phyloP scores from a whole-genome alignment of 495 filamentous ascomycete species.

The Penicillium alfredii region DNA sequence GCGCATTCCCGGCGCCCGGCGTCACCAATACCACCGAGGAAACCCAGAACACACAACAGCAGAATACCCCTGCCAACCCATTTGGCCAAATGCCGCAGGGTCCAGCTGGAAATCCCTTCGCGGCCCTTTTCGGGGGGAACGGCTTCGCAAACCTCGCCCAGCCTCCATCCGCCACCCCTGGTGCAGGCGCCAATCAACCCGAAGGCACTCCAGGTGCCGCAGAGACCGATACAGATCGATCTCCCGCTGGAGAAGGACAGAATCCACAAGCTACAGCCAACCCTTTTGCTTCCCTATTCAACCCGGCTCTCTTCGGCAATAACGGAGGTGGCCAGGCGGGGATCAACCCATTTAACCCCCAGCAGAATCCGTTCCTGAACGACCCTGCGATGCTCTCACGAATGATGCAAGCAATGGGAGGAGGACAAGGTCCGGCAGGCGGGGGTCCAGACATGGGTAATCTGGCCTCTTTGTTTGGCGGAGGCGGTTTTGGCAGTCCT shows the following conservation, averaged over 20 bases:
- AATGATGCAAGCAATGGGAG: constrained; percentile 43
- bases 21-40: constrained; percentile 65
- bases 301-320: constrained; percentile 35
- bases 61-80: constrained; percentile 32
- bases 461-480: constrained; percentile 36
- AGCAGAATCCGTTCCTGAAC: constrained; percentile 43
- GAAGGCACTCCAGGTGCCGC: constrained; percentile 15
- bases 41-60: constrained; percentile 37
- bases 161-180: constrained; percentile 11
- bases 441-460: too few species aligned
- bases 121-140: constrained; percentile 55
- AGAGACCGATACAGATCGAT: constrained; percentile 19
- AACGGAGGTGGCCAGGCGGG: constrained; percentile 24
- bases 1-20: constrained; percentile 81
- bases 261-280: constrained; percentile 37
- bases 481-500: constrained; percentile 33
- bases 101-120: constrained; percentile 60
- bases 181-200: constrained; percentile 18
- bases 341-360: constrained; percentile 42
- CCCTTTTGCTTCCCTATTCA: constrained; percentile 50
- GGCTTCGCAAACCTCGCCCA: constrained; percentile 26
- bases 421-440: constrained; percentile 24
- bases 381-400: constrained; percentile 44
- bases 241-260: constrained; percentile 22
- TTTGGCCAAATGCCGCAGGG: constrained; percentile 25